These are phyloP conservation scores for Citrus unshiu DNA, from an alignment of 345 rosid genomes.

Conservation along the genomic window DNA sequence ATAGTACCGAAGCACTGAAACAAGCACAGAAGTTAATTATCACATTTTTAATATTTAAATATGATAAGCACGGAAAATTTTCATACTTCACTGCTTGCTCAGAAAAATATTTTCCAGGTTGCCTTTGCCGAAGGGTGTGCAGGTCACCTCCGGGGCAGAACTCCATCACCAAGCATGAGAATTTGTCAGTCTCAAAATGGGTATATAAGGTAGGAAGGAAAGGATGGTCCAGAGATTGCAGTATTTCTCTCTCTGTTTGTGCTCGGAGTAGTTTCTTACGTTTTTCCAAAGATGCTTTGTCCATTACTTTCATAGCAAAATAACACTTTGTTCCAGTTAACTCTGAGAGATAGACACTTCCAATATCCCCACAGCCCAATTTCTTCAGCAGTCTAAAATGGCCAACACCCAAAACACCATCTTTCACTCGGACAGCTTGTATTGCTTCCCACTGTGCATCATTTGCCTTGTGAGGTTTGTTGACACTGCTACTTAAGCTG, in stretches of 20 bases:
- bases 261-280: slow-evolving; percentile 80
- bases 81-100: slow-evolving; percentile 82
- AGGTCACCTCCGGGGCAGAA: slow-evolving; percentile 88
- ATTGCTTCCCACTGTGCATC: slow-evolving; percentile 81
- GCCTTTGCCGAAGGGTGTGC: slow-evolving; percentile 80
- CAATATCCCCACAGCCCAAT: slow-evolving; percentile 78
- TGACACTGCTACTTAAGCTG: slow-evolving; percentile 55
- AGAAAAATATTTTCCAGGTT: slow-evolving; percentile 73
- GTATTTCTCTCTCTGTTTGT: slow-evolving; percentile 80
- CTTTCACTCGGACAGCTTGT: slow-evolving; percentile 64
- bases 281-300: slow-evolving; percentile 65
- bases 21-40: not conserved
- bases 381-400: slow-evolving; percentile 78
- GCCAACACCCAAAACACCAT: slow-evolving; percentile 61
- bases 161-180: slow-evolving; percentile 87
- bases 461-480: slow-evolving; percentile 78
- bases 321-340: slow-evolving; percentile 64
- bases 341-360: slow-evolving; percentile 77
- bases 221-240: slow-evolving; percentile 76
- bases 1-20: slow-evolving; percentile 1
- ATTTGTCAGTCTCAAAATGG: slow-evolving; percentile 81
- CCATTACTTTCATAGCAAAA: slow-evolving; percentile 82
- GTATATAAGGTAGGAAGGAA: slow-evolving; percentile 76
- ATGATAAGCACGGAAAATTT: slow-evolving; percentile 9
- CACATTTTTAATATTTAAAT: not conserved